phyloP scores from a whole-genome alignment of 2,329 filamentous ascomycete genomes.

The Westerdykella ornata region DNA sequence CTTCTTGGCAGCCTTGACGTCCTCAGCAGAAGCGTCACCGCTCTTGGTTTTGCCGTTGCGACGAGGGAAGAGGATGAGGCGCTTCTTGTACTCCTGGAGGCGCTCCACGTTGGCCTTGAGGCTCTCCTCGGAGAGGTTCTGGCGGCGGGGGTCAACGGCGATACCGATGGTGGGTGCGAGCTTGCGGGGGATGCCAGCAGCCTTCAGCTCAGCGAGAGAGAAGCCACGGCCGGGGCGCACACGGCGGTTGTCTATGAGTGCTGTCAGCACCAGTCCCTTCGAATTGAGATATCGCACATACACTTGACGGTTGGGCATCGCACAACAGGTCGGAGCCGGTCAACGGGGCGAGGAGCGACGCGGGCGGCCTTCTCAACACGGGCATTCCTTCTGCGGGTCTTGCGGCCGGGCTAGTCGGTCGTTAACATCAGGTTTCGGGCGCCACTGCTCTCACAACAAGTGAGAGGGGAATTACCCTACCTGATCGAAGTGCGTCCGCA shows the following conservation, averaged over 20 bases:
- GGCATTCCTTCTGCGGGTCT: conserved; percentile 83
- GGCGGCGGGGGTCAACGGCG: conserved; percentile 87
- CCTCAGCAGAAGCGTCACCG: conserved; percentile 78
- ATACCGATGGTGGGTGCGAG: conserved; percentile 95
- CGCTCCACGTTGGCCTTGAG: conserved; percentile 92
- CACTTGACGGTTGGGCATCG: conserved; percentile 95
- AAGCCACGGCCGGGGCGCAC: conserved; percentile 95
- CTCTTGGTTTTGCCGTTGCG: conserved; percentile 88
- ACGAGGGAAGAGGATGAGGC: conserved; percentile 96
- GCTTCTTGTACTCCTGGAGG: conserved; percentile 94
- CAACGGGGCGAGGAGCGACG: conserved; percentile 91
- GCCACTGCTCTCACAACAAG: conserved; percentile 46
- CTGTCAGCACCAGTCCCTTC: conserved; percentile 9
- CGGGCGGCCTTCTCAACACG: conserved; percentile 92
- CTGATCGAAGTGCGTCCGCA: conserved; percentile 99
- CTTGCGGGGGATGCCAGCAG: conserved; percentile 90
- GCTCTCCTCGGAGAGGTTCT: conserved; percentile 95
- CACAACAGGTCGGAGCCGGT: conserved; percentile 92
- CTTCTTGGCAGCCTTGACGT: conserved; percentile 63
- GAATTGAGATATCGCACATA: conserved; percentile 12
- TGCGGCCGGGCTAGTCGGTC: conserved; percentile 73
- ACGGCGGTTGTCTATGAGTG: conserved; percentile 74
- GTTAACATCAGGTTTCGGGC: conserved; percentile 40
- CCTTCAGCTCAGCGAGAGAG: conserved; percentile 93
- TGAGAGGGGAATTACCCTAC: conserved; percentile 57